A percentile compares a stretch with the other conserved stretches of the same genome.
These are phyloP conservation scores for Rhizoclosmatium globosum DNA, from an alignment of 192 early-diverging fungal genomes.

Conservation along the genomic window DNA sequence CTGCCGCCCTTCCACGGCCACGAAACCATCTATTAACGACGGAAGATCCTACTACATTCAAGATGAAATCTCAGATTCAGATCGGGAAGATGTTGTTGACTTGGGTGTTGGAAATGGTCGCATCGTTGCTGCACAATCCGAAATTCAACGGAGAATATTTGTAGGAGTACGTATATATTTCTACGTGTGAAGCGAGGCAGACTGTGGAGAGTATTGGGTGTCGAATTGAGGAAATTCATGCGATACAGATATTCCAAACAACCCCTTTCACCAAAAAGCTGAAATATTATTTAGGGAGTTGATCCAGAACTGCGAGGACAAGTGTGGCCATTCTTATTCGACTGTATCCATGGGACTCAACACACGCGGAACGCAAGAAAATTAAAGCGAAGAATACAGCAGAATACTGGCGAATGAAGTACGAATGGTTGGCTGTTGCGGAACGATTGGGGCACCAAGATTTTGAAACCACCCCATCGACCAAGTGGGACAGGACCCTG, in stretches of 20 bases:
- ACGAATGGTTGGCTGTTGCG: conserved; percentile 52
- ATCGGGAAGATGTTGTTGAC: neutral
- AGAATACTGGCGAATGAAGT: conserved; percentile 52
- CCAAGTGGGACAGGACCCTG: neutral
- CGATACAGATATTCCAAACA: neutral
- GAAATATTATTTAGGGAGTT: too few relatives aligned
- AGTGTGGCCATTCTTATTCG: conserved; percentile 91
- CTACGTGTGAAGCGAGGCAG: too few relatives aligned
- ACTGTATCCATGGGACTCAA: conserved; percentile 88
- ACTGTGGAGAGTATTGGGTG: too few relatives aligned
- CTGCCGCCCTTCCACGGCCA: neutral
- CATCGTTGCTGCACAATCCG: conserved; percentile 9
- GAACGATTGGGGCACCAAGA: conserved; percentile 35
- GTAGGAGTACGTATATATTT: conserved; percentile 21
- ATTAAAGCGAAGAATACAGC: conserved; percentile 49
- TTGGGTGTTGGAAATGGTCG: neutral
- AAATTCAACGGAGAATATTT: conserved; percentile 50
- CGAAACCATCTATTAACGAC: neutral
- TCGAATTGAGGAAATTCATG: too few relatives aligned
- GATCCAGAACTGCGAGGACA: neutral
- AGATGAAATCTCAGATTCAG: neutral
- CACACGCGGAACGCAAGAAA: conserved; percentile 68
- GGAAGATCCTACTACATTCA: neutral
- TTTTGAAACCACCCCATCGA: neutral
- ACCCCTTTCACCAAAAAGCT: conserved; percentile 1